Base-by-base conservation (phyloP, 441 rosid species). In the Pelargonium citronellum region DNA sequence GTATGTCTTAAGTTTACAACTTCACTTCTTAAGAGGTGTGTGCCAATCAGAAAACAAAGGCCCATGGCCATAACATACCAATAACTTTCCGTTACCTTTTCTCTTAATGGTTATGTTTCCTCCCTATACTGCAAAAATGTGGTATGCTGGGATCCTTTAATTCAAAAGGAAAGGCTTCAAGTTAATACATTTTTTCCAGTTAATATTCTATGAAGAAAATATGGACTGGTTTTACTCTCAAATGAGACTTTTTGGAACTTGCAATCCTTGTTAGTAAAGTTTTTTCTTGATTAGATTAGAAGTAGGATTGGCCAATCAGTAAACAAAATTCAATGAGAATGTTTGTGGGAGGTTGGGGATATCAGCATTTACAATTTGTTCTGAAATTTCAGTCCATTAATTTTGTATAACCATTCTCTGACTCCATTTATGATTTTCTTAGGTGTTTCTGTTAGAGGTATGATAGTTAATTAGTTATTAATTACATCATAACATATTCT, bases 1-100 rank as follows among this genome's bases (percentile, higher is more conserved):
- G 98, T 95, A 91, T 41, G 87, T 83, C 75, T 72, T 61, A 53
- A 69, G 62, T 79, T 75, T 72, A 53, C 60, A 15, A 53, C 60
- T 53, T 53, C 60, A 27, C 53, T 51, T 69, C 43, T 73, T 39
- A 5, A 57, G 20, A 57, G 44, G 39, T 34, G 39, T 5, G 7
- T 34, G 6, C 39, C 39, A 34, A 34, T 34, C 6, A 4, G 39
- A 34, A 34, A 34, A 7, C 39, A 34, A 34, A 34, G 39, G 39
- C 39, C 39, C 39, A 34, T 34, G 39, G 39, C 39, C 6, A 34
- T 34, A 34, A 34, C 39, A 4, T 34, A 0, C 39, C 39, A 34
- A 34, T 34, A 34, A 34, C 39, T 34, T 34, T 34, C 39, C 5
- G 39, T 34, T 5, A n/a, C n/a, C 0, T 7, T 7, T 34, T 34